A percentile compares a stretch with the other conserved stretches of the same genome.
Conservation (phyloP, 225 moss, liverwort and hornwort species). For the Thuidium tamariscinum region DNA sequence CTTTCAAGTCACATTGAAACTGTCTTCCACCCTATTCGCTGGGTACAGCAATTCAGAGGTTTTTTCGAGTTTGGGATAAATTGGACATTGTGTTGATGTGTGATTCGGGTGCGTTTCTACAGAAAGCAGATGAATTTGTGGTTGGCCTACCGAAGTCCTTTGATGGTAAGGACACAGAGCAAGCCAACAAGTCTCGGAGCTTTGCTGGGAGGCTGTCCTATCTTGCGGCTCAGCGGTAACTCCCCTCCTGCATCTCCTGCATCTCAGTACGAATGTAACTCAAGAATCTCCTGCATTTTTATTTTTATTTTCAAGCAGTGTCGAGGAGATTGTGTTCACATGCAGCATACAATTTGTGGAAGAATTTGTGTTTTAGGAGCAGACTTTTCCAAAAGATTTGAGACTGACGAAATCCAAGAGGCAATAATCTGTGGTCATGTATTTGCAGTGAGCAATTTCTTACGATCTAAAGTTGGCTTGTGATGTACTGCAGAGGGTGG, state of each 20-base stretch:
- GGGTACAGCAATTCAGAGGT: neutral
- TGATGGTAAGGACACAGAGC: constrained; percentile 66
- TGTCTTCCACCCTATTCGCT: neutral
- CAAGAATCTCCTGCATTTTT: neutral
- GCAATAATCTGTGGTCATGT: neutral
- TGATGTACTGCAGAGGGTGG: constrained; percentile 62
- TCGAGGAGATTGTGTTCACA: neutral
- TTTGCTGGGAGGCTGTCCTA: constrained; percentile 85
- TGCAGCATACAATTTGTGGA: neutral
- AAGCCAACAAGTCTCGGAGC: constrained; percentile 73
- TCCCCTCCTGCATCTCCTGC: neutral
- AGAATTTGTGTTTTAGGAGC: neutral
- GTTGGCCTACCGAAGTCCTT: constrained; percentile 70
- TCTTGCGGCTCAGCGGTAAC: constrained; percentile 79
- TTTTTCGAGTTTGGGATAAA: neutral
- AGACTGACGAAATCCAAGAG: neutral
- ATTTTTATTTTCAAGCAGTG: neutral
- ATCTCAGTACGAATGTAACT: neutral
- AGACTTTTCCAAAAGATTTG: neutral
- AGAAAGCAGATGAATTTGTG: constrained; percentile 94
- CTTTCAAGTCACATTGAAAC: neutral
- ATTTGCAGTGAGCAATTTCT: neutral
- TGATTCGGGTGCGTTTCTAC: neutral
- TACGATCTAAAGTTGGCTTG: neutral
- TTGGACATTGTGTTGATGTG: neutral